Base-by-base conservation (phyloP, 805 yeast genomes). In the Suhomyces sp. region DNA sequence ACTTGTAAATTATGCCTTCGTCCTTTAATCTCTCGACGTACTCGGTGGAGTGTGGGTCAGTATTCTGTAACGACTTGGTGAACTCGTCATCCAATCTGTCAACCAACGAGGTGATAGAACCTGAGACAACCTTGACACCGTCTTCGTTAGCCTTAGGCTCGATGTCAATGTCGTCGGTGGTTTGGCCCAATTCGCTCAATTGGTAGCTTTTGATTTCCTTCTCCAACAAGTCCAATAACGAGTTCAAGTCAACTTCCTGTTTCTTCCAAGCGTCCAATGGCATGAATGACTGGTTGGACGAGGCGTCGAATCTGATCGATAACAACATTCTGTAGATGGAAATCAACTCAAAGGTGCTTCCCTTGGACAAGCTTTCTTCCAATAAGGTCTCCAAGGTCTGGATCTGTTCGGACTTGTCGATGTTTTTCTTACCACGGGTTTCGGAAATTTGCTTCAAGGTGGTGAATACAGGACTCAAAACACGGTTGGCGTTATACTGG, bases 41-140 rank as follows among this genome's bases (percentile, higher is more conserved):
- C 71, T 94, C 99, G 52, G 89, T 85, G 21, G 97, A 87, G 68
- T 94, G 97, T 44, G 97, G 97, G 70, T 94, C 98, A 63, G 90
- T 85, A 59, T 83, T 83, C 67, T 92, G 91, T 62, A 94, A 80
- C 45, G 96, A 89, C 60, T 86, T 84, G 56, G 88, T 87, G 63
- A 92, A 86, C 75, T 94, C 99, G 64, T 93, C 98, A 66, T 91
- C 97, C 56, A 94, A 80, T 71, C 97, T 86, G 76, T 93, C 99
- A 55, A 93, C 87, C 53, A 88, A 82, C 7, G 97, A 85, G 46
- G 87, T 82, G 46, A 94, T 76, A 24, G 96, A 88, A 46, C 99
- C 99, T 54, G 85, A 79, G 50, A 94, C 80, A 59, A 81, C 84
- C 66, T 82, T 81, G 54, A 87, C 76, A 54, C 97, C 97, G 19